These are phyloP conservation scores for Xylariomycetidae sp. DNA, from an alignment of 2,329 filamentous ascomycete genomes.

Conservation along the genomic window DNA sequence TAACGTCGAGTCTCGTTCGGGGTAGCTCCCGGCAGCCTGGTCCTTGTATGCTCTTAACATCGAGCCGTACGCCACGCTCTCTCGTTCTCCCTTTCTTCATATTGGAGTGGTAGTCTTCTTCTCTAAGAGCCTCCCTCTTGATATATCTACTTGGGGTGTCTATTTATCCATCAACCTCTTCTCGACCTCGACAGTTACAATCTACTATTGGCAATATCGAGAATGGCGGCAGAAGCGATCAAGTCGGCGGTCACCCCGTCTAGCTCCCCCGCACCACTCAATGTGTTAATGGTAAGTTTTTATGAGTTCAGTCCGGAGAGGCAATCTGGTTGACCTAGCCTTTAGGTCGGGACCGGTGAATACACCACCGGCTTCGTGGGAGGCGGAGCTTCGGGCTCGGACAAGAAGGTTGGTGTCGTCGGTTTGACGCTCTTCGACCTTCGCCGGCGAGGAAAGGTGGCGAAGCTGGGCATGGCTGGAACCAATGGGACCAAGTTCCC, in stretches of 20 bases:
- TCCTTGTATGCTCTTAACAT: too few relatives aligned
- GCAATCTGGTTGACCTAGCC: conserved; percentile 11
- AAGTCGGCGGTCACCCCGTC: conserved; percentile 13
- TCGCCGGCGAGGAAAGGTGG: conserved; percentile 81
- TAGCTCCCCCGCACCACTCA: conserved; percentile 42
- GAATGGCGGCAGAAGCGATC: conserved; percentile 18
- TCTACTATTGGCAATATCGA: not conserved
- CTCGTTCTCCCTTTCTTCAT: not conserved
- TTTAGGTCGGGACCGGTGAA: conserved; percentile 81
- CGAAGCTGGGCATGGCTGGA: conserved; percentile 81
- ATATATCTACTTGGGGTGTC: not conserved
- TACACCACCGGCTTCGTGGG: conserved; percentile 96
- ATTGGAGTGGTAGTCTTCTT: not conserved
- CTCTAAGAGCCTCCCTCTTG: not conserved
- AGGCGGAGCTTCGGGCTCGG: conserved; percentile 74
- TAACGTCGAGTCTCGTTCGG: conserved; percentile 6
- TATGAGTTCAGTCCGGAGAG: not conserved
- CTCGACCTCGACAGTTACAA: not conserved
- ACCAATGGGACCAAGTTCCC: conserved; percentile 87
- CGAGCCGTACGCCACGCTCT: too few relatives aligned
- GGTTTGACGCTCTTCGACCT: conserved; percentile 87
- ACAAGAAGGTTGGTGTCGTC: conserved; percentile 96
- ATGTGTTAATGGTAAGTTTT: conserved; percentile 65
- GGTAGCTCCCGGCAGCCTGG: conserved; percentile 11
- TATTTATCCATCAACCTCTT: not conserved